Evolutionary conservation across 805 yeast species (phyloP).

Genomic region (Candida corydali): DNA sequence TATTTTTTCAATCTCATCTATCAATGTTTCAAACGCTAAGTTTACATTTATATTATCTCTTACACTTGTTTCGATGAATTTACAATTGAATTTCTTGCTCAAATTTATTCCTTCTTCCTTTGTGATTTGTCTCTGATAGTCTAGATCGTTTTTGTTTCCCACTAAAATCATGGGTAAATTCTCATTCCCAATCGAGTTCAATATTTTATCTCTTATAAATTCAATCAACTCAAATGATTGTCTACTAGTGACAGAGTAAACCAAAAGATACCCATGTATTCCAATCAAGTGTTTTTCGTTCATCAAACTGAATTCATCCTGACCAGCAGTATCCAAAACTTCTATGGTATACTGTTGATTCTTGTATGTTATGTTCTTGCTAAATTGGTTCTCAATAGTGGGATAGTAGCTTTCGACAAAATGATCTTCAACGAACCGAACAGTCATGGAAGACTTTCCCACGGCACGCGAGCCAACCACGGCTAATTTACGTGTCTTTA

Average conservation of each 20-base stretch:
- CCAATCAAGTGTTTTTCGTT: conserved; percentile 77
- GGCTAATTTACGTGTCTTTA: conserved; percentile 69
- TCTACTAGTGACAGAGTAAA: conserved; percentile 76
- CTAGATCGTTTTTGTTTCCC: conserved; percentile 73
- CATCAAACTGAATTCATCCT: conserved; percentile 81
- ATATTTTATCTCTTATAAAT: conserved; percentile 76
- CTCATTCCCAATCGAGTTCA: conserved; percentile 57
- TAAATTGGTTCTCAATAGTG: conserved; percentile 82
- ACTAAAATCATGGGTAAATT: conserved; percentile 48
- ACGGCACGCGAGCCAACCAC: conserved; percentile 86
- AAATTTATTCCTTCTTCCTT: conserved; percentile 48
- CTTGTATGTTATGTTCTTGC: conserved; percentile 62
- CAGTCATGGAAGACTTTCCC: conserved; percentile 82
- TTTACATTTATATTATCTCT: conserved; percentile 42
- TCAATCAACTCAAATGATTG: conserved; percentile 74
- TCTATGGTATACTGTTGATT: conserved; percentile 78
- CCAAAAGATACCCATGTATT: conserved; percentile 77
- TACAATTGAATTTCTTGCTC: conserved; percentile 42
- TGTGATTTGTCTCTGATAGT: conserved; percentile 57
- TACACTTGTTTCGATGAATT: conserved; percentile 47
- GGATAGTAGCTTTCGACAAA: conserved; percentile 89
- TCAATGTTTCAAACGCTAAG: conserved; percentile 57
- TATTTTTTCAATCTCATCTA: conserved; percentile 53
- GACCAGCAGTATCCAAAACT: conserved; percentile 90
- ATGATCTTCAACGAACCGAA: conserved; percentile 81